Conservation (phyloP, 1,284 basidiomycete species). For the Naganishia sp. region DNA sequence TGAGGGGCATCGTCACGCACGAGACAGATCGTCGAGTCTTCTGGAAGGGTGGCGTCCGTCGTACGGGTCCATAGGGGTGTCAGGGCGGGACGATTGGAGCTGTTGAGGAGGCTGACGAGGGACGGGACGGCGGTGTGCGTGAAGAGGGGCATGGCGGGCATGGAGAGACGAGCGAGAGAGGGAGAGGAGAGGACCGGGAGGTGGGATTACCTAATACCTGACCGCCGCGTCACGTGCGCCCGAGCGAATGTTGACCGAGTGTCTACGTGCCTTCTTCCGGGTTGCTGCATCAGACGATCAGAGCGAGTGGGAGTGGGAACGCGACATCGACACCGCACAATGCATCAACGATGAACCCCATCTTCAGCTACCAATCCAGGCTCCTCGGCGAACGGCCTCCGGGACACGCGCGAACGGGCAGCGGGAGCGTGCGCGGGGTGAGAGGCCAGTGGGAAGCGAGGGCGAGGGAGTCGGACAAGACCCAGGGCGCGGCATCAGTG, state of each 20-base stretch:
- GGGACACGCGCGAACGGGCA: background rate
- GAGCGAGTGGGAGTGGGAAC: background rate
- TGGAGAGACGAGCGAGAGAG: background rate
- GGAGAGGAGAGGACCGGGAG: background rate
- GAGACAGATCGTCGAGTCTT: conserved; percentile 67
- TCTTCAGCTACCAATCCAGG: conserved; percentile 22
- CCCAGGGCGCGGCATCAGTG: background rate
- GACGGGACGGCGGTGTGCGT: conserved; percentile 63
- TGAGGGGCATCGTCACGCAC: conserved; percentile 60
- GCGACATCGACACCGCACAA: background rate
- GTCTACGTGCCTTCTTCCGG: background rate
- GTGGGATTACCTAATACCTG: conserved; percentile 6
- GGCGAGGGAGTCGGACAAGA: background rate
- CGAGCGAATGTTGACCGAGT: background rate
- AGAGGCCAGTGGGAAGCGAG: conserved; percentile 21
- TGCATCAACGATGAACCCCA: background rate
- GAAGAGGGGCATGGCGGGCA: conserved; percentile 47
- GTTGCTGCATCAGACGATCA: background rate
- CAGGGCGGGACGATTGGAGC: conserved; percentile 64
- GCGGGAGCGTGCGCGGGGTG: background rate
- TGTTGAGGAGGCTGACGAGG: conserved; percentile 73
- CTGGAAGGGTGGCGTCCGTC: conserved; percentile 60
- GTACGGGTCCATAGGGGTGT: conserved; percentile 63
- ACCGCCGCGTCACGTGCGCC: background rate
- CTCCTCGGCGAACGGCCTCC: conserved; percentile 17